Conservation (phyloP, 2,329 filamentous ascomycete genomes). For the Colletotrichum sublineola region DNA sequence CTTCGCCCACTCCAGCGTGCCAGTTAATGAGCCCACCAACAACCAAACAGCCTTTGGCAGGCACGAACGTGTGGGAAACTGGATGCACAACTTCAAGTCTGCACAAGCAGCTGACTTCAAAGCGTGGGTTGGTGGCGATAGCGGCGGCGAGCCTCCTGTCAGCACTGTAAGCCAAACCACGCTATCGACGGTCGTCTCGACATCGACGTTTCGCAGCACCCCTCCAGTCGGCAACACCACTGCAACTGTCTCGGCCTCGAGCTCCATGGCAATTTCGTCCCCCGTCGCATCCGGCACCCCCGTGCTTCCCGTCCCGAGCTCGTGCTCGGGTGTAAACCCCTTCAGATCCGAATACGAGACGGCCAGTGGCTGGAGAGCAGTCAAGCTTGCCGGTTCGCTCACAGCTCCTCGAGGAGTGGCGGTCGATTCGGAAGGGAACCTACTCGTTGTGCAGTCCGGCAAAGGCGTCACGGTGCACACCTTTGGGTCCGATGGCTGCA, state of each 20-base stretch:
- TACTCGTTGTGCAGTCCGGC: slow-evolving; percentile 54
- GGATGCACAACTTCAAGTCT: slow-evolving; percentile 53
- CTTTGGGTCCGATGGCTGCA: slow-evolving; percentile 56
- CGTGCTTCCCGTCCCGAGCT: slow-evolving; percentile 51
- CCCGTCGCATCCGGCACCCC: slow-evolving; percentile 17
- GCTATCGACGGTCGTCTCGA: slow-evolving; percentile 34
- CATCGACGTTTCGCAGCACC: slow-evolving; percentile 29
- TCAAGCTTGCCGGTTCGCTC: slow-evolving; percentile 56
- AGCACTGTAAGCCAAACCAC: slow-evolving; percentile 28
- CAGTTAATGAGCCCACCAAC: slow-evolving; percentile 55
- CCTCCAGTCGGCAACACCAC: slow-evolving; percentile 20
- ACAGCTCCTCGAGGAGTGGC: slow-evolving; percentile 53
- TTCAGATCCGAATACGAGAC: slow-evolving; percentile 50
- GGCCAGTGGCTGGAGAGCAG: slow-evolving; percentile 53
- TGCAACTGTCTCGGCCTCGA: slow-evolving; percentile 16
- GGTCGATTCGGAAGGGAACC: slow-evolving; percentile 53
- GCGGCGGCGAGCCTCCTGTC: slow-evolving; percentile 31
- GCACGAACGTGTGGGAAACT: slow-evolving; percentile 59
- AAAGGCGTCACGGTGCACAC: slow-evolving; percentile 56
- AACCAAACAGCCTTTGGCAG: slow-evolving; percentile 56
- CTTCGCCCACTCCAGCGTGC: slow-evolving; percentile 54
- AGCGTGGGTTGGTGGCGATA: slow-evolving; percentile 45
- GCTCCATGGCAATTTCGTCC: slow-evolving; percentile 17
- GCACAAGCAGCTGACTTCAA: slow-evolving; percentile 53
- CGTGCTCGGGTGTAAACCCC: slow-evolving; percentile 52